These are phyloP conservation scores for Suillus luteus DNA, from an alignment of 768 basidiomycete genomes.

Conservation along the genomic window DNA sequence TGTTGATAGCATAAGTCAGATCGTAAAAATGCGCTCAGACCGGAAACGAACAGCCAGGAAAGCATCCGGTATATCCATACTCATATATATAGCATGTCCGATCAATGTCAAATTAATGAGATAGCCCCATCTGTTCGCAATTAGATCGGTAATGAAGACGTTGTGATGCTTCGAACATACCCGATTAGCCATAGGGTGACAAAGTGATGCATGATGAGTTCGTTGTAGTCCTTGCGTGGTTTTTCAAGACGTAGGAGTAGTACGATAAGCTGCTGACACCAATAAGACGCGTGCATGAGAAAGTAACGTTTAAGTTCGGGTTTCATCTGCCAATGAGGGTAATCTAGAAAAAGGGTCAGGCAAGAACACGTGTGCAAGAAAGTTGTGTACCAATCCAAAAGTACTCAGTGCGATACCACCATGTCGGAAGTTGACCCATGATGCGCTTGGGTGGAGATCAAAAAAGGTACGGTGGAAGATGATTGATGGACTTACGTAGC, in stretches of 20 bases:
- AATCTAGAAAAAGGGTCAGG: slow-evolving; percentile 47
- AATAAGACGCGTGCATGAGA: slow-evolving; percentile 90
- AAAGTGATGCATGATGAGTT: slow-evolving; percentile 87
- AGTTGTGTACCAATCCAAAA: slow-evolving; percentile 75
- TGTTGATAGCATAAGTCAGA: slow-evolving; percentile 29
- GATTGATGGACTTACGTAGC: slow-evolving; percentile 59
- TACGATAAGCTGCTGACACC: slow-evolving; percentile 92
- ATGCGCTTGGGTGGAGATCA: slow-evolving; percentile 53
- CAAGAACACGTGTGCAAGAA: slow-evolving; percentile 6
- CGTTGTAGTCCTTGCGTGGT: slow-evolving; percentile 87
- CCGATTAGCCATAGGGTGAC: slow-evolving; percentile 95
- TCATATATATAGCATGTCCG: slow-evolving; percentile 90
- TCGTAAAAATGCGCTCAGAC: not conserved
- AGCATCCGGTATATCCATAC: slow-evolving; percentile 95
- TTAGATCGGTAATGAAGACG: slow-evolving; percentile 11
- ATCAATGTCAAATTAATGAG: slow-evolving; percentile 79
- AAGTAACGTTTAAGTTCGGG: slow-evolving; percentile 89
- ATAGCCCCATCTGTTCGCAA: slow-evolving; percentile 75
- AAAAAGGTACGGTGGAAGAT: not conserved
- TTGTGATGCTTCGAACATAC: slow-evolving; percentile 42
- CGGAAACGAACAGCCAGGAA: slow-evolving; percentile 71
- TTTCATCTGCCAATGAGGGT: slow-evolving; percentile 89
- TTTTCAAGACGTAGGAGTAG: slow-evolving; percentile 87
- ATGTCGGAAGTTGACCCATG: slow-evolving; percentile 80
- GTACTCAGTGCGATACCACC: slow-evolving; percentile 80